Evolutionary conservation across 163 green algal genomes (phyloP), one percentile per base, ranked within the genome.

Genomic region (Chlamydomonas reinhardtii): DNA sequence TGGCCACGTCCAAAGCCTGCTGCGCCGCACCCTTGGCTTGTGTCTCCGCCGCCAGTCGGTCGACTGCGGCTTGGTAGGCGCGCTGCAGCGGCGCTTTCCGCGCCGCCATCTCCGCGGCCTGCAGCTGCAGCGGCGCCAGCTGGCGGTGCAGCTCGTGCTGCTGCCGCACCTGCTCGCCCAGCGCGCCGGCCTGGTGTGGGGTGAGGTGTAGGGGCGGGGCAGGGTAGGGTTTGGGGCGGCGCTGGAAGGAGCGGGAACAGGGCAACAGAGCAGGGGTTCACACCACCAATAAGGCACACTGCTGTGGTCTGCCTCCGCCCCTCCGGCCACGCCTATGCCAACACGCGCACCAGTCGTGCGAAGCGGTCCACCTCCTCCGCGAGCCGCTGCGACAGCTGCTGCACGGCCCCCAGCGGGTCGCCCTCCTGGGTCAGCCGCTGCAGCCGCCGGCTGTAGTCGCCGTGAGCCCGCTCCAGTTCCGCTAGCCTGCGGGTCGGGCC

Each of bases 61-160:
- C 64, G 9, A 17, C 29, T 22, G 74, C 74, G 61, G 32, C 32
- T 22, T 64, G 20, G 19, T 61, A 34, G 0, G 32, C 74, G 56
- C 31, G 56, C 25, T 48, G 61, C 76, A 84, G 76, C 29, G 76
- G 62, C 76, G 24, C 39, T 17, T 65, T 39, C 29, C 24, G 20
- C 16, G 62, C 62, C 9, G 34, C 3, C 35, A 59, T 34, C 22
- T 34, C 56, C 20, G 59, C 56, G 20, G 48, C 25, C 52, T 22
- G 31, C 74, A 82, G 61, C 74, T 82, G 31, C 59, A 27, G 14
- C 25, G 32, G 56, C 59, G 56, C 74, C 24, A 73, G 74, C 20
- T 39, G 12, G 61, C 59, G 74, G 74, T 61, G 56, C 2, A 56
- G 56, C 12, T 17, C 25, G 32, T 72, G 74, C 74, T 61, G 54